Percentiles rank a stretch among this genome's conserved stretches.
These are phyloP conservation scores for Zymoseptoria passerinii DNA, from an alignment of 2,329 filamentous ascomycete species.

Conservation along the genomic window DNA sequence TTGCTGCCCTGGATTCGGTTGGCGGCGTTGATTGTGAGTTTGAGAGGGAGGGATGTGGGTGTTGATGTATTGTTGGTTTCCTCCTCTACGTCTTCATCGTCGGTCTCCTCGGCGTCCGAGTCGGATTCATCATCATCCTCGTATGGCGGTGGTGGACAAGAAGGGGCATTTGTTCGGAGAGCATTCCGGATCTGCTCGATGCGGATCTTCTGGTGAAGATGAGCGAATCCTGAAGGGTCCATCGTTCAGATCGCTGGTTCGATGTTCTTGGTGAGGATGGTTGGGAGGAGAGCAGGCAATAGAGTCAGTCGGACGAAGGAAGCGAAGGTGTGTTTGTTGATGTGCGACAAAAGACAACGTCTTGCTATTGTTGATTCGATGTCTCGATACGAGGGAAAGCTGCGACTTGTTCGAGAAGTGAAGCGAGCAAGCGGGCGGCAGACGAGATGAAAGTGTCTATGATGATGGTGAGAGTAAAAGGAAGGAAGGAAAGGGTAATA, in stretches of 20 bases:
- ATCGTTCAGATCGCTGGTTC: conserved; percentile 7
- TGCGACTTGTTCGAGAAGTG: conserved; percentile 3
- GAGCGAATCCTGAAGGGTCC: conserved; percentile 16
- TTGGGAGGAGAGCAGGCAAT: not conserved
- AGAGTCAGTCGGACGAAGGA: not conserved
- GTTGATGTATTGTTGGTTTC: conserved; percentile 10
- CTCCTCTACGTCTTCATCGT: conserved; percentile 19
- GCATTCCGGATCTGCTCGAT: conserved; percentile 15
- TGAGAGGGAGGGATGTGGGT: conserved; percentile 32
- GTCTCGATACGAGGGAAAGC: conserved; percentile 3
- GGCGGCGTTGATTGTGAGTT: conserved; percentile 42
- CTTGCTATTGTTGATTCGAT: not conserved
- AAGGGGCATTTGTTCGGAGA: conserved; percentile 2
- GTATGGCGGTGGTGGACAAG: conserved; percentile 22
- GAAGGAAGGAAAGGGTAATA: not conserved
- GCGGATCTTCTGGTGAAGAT: conserved; percentile 19
- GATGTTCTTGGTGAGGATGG: not conserved
- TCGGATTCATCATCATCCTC: conserved; percentile 6
- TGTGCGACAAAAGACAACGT: not conserved
- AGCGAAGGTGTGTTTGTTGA: conserved; percentile 9
- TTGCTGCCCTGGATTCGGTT: conserved; percentile 41
- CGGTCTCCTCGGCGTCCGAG: conserved; percentile 14
- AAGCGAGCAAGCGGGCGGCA: not conserved
- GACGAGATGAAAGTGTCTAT: not conserved
- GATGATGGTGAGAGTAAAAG: not conserved